Evolutionary conservation across 1,139 yeast species (phyloP), one percentile per base, ranked within the genome.

Genomic region (Candida buenavistaensis): DNA sequence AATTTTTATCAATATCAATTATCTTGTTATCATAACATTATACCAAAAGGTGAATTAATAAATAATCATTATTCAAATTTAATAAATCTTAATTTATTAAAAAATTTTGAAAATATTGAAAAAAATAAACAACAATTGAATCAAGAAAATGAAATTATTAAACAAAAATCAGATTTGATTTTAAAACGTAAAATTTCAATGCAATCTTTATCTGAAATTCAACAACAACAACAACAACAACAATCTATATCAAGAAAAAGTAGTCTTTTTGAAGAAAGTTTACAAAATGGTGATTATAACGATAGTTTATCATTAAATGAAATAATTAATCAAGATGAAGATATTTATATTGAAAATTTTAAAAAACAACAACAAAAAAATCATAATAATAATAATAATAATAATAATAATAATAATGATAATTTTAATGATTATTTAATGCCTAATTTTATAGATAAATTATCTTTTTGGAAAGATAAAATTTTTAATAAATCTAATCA

Each of bases 11-110:
- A 63, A 42, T 70, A 70, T 48, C 63, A 65, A 62, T 46, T 60
- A 30, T 66, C 73, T 8, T 70, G 74, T 41, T 70, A 70, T 45
- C 59, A 51, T 35, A 70, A 70, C 38, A 46, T 53, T 20, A 52
- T 61, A 4, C 75, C 75, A 1, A 39, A 41, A 10, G 54, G 53
- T 8, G 46, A 47, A 13, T 47, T 44, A 30, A 42, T 57, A 13
- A 62, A 66, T 39, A 69, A 68, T 39, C 75, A 70, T 48, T 70
- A 61, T 45, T 48, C 64, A 9, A 57, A 59, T 13, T 47, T 70
- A 16, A 47, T 70, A 17, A 62, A 57, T 17, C 50, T 69, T 31
- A 68, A 70, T 45, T 54, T 70, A 35, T 52, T 67, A 36, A 69
- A 69, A 43, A 64, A 59, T 36, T 64, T 62, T 46, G 76, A 70